These are phyloP conservation scores for Penicillium griseofulvum DNA, from an alignment of 2,329 filamentous ascomycete species.

Conservation along the genomic window DNA sequence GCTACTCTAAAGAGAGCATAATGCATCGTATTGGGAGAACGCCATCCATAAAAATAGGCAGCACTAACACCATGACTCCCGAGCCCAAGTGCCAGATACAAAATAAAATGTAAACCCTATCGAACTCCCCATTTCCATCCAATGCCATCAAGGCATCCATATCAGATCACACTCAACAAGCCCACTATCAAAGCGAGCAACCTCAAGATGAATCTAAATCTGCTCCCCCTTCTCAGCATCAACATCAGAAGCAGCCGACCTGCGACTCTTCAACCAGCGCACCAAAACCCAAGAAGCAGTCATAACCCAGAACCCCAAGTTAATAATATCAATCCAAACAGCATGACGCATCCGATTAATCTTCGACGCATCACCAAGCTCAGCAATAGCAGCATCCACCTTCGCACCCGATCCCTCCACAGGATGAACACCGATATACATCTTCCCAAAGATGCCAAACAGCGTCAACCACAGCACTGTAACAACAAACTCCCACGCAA, in stretches of 20 bases:
- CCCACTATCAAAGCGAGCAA: background rate
- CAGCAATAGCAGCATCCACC: background rate
- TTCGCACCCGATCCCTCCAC: background rate
- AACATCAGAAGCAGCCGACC: constrained; percentile 7
- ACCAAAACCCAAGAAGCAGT: constrained; percentile 48
- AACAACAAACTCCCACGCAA: constrained; percentile 68
- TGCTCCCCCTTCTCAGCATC: constrained; percentile 21
- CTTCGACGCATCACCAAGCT: constrained; percentile 16
- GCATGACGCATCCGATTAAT: constrained; percentile 79
- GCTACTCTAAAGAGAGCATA: background rate
- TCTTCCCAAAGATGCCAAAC: constrained; percentile 78
- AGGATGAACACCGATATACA: constrained; percentile 70
- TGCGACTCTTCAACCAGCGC: constrained; percentile 34
- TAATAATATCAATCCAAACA: constrained; percentile 77
- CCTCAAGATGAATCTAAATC: background rate
- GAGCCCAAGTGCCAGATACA: background rate
- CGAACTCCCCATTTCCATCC: background rate
- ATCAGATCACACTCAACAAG: background rate
- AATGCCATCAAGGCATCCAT: background rate
- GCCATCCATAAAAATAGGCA: background rate
- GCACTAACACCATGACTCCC: background rate
- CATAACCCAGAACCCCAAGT: constrained; percentile 72
- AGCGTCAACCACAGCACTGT: constrained; percentile 77
- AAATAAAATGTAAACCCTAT: background rate
- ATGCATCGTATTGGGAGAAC: background rate